Evolutionary conservation across 129 eudicot species (phyloP).

Genomic region (Helichrysum umbraculigerum): DNA sequence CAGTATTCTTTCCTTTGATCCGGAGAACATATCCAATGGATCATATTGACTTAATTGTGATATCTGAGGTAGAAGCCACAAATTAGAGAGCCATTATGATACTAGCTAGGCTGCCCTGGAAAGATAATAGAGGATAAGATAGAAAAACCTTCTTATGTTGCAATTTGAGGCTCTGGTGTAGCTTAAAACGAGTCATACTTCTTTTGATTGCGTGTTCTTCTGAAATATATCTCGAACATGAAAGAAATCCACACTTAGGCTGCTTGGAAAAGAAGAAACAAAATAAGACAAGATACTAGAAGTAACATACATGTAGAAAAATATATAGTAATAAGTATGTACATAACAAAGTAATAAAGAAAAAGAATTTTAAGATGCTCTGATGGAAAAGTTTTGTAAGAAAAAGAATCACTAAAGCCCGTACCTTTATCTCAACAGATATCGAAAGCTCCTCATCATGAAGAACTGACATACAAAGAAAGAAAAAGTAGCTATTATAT

Average conservation of each 20-base stretch:
- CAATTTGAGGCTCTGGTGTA: constrained; percentile 81
- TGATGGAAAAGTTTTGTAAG: not conserved
- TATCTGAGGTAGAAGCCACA: constrained; percentile 47
- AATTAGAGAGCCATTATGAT: constrained; percentile 13
- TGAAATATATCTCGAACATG: constrained; percentile 64
- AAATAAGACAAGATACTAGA: constrained; percentile 20
- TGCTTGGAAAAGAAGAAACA: constrained; percentile 40
- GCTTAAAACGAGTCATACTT: constrained; percentile 67
- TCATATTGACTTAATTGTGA: constrained; percentile 75
- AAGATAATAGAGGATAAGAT: constrained; percentile 13
- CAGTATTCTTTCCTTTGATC: constrained; percentile 59
- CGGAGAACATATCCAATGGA: constrained; percentile 87
- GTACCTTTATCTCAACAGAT: constrained; percentile 92
- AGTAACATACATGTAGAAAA: not conserved
- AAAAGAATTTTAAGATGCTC: not conserved
- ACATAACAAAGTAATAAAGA: not conserved
- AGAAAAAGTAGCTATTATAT: constrained; percentile 17
- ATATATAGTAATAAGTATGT: not conserved
- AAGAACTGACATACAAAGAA: constrained; percentile 43
- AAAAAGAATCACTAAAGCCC: not conserved
- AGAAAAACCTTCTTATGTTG: constrained; percentile 63
- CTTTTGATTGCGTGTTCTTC: constrained; percentile 63
- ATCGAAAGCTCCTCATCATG: constrained; percentile 56
- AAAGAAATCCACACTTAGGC: constrained; percentile 96
- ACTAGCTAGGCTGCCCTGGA: not conserved